Conservation (phyloP, 1,284 basidiomycete genomes). For the Ceratorhiza oryzae-sativae region DNA sequence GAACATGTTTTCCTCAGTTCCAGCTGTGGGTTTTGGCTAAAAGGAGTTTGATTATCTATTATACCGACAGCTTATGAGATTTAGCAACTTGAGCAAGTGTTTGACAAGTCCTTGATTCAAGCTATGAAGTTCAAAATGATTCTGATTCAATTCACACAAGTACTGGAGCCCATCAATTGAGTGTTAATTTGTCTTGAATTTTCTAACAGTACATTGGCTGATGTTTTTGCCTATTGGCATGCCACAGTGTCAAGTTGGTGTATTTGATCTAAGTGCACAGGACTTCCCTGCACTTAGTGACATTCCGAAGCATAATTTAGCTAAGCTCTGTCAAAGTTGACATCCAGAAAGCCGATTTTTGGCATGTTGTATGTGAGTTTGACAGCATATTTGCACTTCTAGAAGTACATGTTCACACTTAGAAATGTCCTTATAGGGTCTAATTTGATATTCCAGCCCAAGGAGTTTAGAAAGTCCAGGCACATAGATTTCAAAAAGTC, state of each 20-base stretch:
- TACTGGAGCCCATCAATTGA: background rate
- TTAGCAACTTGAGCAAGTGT: background rate
- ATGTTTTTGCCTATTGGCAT: constrained; percentile 5
- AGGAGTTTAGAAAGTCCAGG: background rate
- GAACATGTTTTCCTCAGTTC: background rate
- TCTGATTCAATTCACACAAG: background rate
- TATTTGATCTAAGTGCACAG: background rate
- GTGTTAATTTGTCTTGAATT: background rate
- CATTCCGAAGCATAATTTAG: background rate
- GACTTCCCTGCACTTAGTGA: background rate
- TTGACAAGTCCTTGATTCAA: background rate
- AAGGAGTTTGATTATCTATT: background rate
- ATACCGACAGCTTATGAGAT: background rate
- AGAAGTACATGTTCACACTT: background rate
- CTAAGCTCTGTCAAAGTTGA: background rate
- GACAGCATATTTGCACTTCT: background rate
- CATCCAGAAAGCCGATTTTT: background rate
- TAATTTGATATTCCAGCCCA: background rate
- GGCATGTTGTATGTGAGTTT: background rate
- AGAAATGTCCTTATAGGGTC: background rate
- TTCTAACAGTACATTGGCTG: background rate
- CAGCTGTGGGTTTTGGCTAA: background rate
- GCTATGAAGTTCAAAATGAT: constrained; percentile 2
- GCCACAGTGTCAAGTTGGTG: background rate
- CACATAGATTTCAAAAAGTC: background rate